Conservation (phyloP, 2,329 filamentous ascomycete genomes). For the Penicillium sp. region DNA sequence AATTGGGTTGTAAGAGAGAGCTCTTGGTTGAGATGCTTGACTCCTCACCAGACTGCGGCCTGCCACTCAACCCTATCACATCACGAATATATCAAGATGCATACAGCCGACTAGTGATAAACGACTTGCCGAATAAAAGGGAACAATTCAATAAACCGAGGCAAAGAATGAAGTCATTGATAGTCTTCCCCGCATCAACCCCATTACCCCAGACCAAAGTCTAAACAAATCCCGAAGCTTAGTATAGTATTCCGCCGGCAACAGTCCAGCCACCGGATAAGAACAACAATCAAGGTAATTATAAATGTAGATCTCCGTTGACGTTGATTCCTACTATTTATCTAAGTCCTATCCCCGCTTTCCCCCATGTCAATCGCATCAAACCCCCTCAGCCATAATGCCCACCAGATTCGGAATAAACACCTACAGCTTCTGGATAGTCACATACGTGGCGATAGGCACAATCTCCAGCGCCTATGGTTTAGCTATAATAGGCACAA, state of each 20-base stretch:
- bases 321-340: no score
- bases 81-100: background rate
- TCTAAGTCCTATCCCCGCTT: no score
- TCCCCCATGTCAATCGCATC: background rate
- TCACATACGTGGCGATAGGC: constrained; percentile 36
- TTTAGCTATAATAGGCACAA: constrained; percentile 43
- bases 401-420: constrained; percentile 18
- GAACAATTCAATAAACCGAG: background rate
- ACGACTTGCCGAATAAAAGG: background rate
- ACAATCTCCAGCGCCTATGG: constrained; percentile 35
- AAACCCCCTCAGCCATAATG: background rate
- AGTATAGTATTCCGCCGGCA: background rate
- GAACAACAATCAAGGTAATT: background rate
- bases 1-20: background rate
- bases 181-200: background rate
- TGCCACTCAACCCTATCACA: no score
- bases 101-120: background rate
- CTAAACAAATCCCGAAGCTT: background rate
- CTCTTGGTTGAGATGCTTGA: background rate
- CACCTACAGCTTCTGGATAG: constrained; percentile 35
- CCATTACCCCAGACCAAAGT: background rate
- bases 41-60: no score
- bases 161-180: background rate
- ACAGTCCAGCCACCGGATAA: background rate
- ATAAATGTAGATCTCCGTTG: background rate